Evolutionary conservation across 192 early-diverging fungal genomes (phyloP).

Genomic region (Podila minutissima): DNA sequence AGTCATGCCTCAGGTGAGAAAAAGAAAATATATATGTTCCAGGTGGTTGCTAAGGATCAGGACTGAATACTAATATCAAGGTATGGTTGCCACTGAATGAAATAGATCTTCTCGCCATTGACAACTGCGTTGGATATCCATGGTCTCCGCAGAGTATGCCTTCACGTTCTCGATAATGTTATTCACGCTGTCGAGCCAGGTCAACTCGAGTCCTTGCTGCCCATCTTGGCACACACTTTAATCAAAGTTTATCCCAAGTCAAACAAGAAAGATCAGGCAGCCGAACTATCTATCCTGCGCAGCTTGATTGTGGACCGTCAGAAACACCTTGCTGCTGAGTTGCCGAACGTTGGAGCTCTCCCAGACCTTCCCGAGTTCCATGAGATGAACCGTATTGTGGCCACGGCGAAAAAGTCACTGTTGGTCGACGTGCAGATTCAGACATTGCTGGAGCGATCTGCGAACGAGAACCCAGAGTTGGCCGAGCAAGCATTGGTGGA

Average conservation of each 20-base stretch:
- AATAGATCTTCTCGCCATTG: conserved; percentile 32
- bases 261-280: neutral
- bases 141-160: conserved; percentile 17
- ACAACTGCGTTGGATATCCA: conserved; percentile 24
- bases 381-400: conserved; percentile 22
- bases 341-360: conserved; percentile 22
- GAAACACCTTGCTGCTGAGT: neutral
- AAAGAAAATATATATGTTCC: too few species aligned
- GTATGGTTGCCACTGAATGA: neutral
- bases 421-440: conserved; percentile 12
- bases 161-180: conserved; percentile 10
- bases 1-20: conserved; percentile 9
- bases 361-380: conserved; percentile 15
- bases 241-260: conserved; percentile 9
- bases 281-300: conserved; percentile 10
- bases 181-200: neutral
- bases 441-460: conserved; percentile 9
- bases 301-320: conserved; percentile 22
- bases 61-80: too few species aligned
- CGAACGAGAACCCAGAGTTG: conserved; percentile 21
- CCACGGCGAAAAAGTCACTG: neutral
- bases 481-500: conserved; percentile 31
- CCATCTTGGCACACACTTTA: conserved; percentile 13
- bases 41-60: too few species aligned
- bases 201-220: conserved; percentile 23